Percentiles rank a stretch among this genome's conserved stretches.
These are phyloP conservation scores for Solanum virginianum DNA, from an alignment of 257 asterid genomes.

Conservation along the genomic window DNA sequence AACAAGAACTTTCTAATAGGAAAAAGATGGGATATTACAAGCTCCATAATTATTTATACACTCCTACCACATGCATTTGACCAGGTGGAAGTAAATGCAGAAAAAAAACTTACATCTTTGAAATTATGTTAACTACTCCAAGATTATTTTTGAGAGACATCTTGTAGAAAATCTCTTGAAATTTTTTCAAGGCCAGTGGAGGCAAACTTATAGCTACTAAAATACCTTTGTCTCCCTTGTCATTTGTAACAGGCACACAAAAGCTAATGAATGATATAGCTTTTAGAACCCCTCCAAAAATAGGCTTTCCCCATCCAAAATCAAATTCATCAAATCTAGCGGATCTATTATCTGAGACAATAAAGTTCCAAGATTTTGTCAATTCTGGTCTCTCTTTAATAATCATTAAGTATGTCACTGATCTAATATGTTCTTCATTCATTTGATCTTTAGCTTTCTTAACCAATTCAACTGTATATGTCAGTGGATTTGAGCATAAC, in stretches of 20 bases:
- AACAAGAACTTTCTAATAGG: not conserved
- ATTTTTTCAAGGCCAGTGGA: not conserved
- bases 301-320: slow-evolving; percentile 1
- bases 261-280: not conserved
- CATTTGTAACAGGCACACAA: not conserved
- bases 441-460: not conserved
- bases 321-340: not conserved
- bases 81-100: too few relatives aligned
- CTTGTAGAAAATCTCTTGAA: not conserved
- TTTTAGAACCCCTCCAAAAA: not conserved
- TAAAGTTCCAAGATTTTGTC: not conserved
- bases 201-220: not conserved
- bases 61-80: not conserved
- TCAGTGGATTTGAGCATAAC: not conserved
- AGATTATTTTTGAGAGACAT: not conserved
- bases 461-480: not conserved
- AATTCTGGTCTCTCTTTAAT: not conserved
- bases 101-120: not conserved
- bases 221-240: not conserved
- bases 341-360: not conserved
- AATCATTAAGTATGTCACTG: slow-evolving; percentile 2
- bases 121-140: not conserved
- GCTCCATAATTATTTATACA: not conserved
- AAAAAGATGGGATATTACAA: not conserved
- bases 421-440: slow-evolving; percentile 1